Evolutionary conservation across 2,329 filamentous ascomycete genomes (phyloP), one percentile per base, ranked within the genome.

Genomic region (Rhinocladiella mackenziei): DNA sequence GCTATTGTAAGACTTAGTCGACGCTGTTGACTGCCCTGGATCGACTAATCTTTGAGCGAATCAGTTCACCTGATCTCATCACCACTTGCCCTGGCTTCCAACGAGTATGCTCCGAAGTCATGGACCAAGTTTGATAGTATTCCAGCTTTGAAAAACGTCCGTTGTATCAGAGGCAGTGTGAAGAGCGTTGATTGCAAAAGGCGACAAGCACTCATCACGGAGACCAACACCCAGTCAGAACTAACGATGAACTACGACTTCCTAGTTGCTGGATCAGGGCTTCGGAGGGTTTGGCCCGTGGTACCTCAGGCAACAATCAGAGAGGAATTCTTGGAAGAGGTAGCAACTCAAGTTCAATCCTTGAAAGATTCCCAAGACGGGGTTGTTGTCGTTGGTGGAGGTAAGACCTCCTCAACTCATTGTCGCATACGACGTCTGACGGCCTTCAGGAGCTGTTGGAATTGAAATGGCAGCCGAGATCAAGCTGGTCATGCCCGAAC

Each of bases 381-480:
- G 1, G 76, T 89, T 1, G 76, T 86, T 0, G 73, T 91, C 15
- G 80, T 91, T n/a, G 85, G 86, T 13, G 86, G 86, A 52, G 79
- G 74, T 74, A 44, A 56, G 57, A 56, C 9, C 30, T 29, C 9
- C n/a, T 11, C 28, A 22, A 26, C 3, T 34, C 11, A 22, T 30
- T 15, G n/a, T 4, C 5, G 22, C 10, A 37, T 11, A 10, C 4
- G 5, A 20, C 11, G n/a, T 8, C 23, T 38, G 13, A 39, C 26
- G 15, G 9, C 22, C 5, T 30, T 9, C 25, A 51, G 48, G 50
- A 2, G 86, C 86, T 5, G 86, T 89, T 1, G 86, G 86, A 6
- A 81, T 89, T 42, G 86, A 91, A 62, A 88, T 91, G 74, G 84
- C 86, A 0, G 80, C 83, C 1, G 86, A 92, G 66, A 69, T 89